These are phyloP conservation scores for Chalciporus pseudorubinellus DNA, from an alignment of 768 basidiomycete species.

Conservation along the genomic window DNA sequence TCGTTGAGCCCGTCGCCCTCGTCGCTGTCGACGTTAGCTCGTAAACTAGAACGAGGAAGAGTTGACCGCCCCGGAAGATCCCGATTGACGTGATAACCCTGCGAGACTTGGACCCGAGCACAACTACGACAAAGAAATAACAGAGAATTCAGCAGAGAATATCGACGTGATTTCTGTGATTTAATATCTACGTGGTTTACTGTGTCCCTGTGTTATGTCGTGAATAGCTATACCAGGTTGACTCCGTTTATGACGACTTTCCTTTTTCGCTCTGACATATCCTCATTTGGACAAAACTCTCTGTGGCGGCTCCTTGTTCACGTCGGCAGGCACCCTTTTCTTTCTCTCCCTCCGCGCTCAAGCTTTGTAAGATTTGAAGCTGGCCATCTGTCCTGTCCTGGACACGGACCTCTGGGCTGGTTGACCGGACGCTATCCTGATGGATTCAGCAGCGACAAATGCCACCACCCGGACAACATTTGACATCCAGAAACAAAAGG, in stretches of 20 bases:
- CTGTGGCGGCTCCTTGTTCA: conserved; percentile 16
- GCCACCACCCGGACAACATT: conserved; percentile 15
- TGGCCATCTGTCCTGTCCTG: conserved; percentile 1
- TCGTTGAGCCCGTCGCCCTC: conserved; percentile 17
- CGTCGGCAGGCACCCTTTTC: conserved; percentile 5
- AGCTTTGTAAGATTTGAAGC: not conserved
- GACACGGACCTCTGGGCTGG: not conserved
- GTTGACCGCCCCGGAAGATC: conserved; percentile 11
- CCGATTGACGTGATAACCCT: conserved; percentile 17
- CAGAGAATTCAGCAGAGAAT: too few relatives aligned
- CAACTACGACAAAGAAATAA: too few relatives aligned
- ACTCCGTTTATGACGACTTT: not conserved
- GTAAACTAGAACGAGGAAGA: not conserved
- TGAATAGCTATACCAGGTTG: not conserved
- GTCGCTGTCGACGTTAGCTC: conserved; percentile 3
- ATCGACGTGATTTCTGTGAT: too few relatives aligned
- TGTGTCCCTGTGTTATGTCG: too few relatives aligned
- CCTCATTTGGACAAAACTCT: conserved; percentile 4
- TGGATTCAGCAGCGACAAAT: conserved; percentile 17
- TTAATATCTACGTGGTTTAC: too few relatives aligned
- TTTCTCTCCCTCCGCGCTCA: not conserved
- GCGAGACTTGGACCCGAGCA: not conserved
- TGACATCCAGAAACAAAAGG: conserved; percentile 30
- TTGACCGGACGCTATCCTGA: not conserved
- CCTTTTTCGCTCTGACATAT: conserved; percentile 7